Base-by-base conservation (phyloP, 495 filamentous ascomycete species). In the Monascus purpureus region DNA sequence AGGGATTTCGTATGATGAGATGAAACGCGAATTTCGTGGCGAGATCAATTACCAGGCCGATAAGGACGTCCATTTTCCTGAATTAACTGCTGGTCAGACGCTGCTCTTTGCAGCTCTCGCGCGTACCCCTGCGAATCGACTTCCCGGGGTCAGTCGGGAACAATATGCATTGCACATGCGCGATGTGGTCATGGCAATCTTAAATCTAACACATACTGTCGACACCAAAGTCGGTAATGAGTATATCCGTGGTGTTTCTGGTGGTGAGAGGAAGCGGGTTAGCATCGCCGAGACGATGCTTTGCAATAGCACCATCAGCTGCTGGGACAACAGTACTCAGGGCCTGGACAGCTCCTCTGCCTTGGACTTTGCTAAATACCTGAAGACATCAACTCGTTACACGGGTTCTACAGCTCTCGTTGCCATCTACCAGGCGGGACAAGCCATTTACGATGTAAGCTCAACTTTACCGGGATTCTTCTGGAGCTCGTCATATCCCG, bases 361-460 rank as follows among this genome's bases (percentile, higher is more conserved):
- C 24, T 53, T 88, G n/a, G 78, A 87, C 45, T 92, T 87, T 32
- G 71, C 73, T 37, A 75, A 70, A 49, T 77, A 72, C 3, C 47
- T 92, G 13, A 65, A 73, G 19, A 49, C 79, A 6, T 69, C 73
- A 24, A 78, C 76, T 3, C 70, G 82, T 26, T 56, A 82, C 31
- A 66, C 70, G 28, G 65, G 70, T 5, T 70, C 66, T 29, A 80
- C 79, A 8, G 72, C 74, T 19, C 61, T 72, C 28, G 80, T 90
- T n/a, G 79, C 83, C 6, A 80, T 90, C 40, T 90, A 93, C 49
- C 84, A 93, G 44, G 79, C 81, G 0, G 74, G 77, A 17, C 80
- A 92, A 46, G 64, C 60, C 24, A 77, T 79, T 15, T 88, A 86
- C 38, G 76, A 87, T 43, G 28, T 30, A 30, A 16, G 28, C n/a